Base-by-base conservation (phyloP, 768 basidiomycete species). In the Naganishia antarctica region DNA sequence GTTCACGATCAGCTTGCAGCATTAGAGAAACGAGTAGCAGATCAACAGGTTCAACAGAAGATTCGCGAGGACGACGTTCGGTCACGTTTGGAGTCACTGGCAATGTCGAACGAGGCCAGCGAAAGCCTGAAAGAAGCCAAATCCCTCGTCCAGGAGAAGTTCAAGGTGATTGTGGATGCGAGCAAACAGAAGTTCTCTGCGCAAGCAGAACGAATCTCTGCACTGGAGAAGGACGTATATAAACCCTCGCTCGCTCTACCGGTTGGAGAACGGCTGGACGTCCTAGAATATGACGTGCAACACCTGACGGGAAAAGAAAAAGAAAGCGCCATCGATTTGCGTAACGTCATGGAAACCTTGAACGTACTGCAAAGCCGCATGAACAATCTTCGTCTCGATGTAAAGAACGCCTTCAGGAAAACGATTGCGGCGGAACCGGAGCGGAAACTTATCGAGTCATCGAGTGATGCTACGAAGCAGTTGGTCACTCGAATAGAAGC, bases 211-310 rank as follows among this genome's bases (percentile, higher is more conserved):
- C 34, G 53, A 40, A 23, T 57, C 2, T 11, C 53, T 2, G 53
- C 53, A 5, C 21, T 57, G 23, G 53, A 57, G 32, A n/a, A 57
- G 53, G 53, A 57, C 26, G 37, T 57, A 5, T 57, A 57, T 18
- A 57, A 57, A 26, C 34, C 53, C 0, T 12, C n/a, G n/a, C 16
- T n/a, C 18, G 18, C 53, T 13, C 23, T 57, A 13, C 34, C 53
- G 8, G 53, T 57, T 2, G 53, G 23, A 25, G 37, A 57, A 37
- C 34, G 53, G 4, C 53, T 57, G 18, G 53, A 57, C 3, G 26
- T 37, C 16, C 34, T 57, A 34, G 53, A 57, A 29, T 57, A 57
- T 16, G 53, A 57, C 18, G 53, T 57, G 34, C 32, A 25, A 7
- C 28, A 40, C 18, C 5, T 25, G 28, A 18, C 32, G 2, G 53